phyloP scores from a whole-genome alignment of 2,329 filamentous ascomycete species.

The Alternaria panax region DNA sequence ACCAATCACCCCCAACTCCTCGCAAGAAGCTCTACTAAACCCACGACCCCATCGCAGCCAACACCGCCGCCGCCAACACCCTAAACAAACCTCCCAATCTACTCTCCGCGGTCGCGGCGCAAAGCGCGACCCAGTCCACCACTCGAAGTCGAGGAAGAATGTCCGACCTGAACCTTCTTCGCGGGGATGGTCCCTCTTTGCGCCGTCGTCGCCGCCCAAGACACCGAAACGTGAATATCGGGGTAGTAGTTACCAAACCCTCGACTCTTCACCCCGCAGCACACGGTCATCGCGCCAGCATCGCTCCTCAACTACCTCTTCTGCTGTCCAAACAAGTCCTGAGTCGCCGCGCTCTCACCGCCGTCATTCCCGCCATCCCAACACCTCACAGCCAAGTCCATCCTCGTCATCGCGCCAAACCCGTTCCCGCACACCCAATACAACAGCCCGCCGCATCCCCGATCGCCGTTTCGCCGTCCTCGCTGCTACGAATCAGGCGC shows the following conservation, averaged over 20 bases:
- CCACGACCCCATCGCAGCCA: conserved; percentile 46
- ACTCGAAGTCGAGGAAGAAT: conserved; percentile 43
- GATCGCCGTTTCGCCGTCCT: conserved; percentile 50
- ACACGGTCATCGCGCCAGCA: conserved; percentile 40
- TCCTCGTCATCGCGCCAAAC: conserved; percentile 32
- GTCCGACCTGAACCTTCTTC: conserved; percentile 33
- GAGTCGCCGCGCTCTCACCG: conserved; percentile 35
- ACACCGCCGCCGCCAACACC: conserved; percentile 43
- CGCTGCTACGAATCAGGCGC: conserved; percentile 47
- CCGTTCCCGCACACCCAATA: conserved; percentile 45
- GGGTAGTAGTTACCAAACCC: conserved; percentile 37
- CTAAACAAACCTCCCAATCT: conserved; percentile 43
- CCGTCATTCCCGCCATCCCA: conserved; percentile 40
- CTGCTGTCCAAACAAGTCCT: conserved; percentile 9
- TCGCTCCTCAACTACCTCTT: conserved; percentile 19
- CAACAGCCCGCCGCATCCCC: conserved; percentile 41
- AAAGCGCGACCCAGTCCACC: conserved; percentile 45
- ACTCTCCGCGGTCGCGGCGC: conserved; percentile 47
- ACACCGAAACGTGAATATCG: conserved; percentile 32
- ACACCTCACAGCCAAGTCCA: conserved; percentile 7
- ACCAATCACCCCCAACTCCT: conserved; percentile 36
- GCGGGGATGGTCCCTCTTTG: conserved; percentile 41
- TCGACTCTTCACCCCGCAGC: conserved; percentile 40
- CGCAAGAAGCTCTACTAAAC: conserved; percentile 47
- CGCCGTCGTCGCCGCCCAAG: conserved; percentile 42